These are phyloP conservation scores for Biscogniauxia marginata DNA, from an alignment of 2,329 filamentous ascomycete genomes.

Conservation along the genomic window DNA sequence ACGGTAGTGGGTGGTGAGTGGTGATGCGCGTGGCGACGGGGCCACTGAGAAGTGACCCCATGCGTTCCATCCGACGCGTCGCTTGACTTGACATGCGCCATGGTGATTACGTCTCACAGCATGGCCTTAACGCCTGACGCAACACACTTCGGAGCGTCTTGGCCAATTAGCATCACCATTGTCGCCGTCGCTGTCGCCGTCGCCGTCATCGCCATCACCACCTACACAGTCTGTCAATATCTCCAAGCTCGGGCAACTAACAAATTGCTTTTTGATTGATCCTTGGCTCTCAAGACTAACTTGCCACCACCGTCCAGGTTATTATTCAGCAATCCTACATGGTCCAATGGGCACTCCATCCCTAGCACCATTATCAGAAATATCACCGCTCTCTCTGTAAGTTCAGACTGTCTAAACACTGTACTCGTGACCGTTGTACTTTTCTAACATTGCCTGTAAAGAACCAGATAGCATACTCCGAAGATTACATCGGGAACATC, in stretches of 20 bases:
- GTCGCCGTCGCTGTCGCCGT: not conserved
- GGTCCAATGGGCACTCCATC: slow-evolving; percentile 47
- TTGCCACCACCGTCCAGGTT: slow-evolving; percentile 41
- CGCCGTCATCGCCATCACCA: not conserved
- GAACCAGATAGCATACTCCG: slow-evolving; percentile 52
- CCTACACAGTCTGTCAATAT: not conserved
- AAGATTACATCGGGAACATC: slow-evolving; percentile 56
- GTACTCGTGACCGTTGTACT: slow-evolving; percentile 15
- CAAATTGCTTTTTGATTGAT: not conserved
- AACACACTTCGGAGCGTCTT: no score
- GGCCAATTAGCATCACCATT: slow-evolving; percentile 8
- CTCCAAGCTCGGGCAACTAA: not conserved
- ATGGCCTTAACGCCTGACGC: no score
- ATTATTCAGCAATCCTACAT: slow-evolving; percentile 60
- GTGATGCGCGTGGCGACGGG: not conserved
- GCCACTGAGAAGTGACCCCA: not conserved
- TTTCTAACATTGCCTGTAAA: slow-evolving; percentile 20
- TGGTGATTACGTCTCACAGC: not conserved
- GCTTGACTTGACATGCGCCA: not conserved
- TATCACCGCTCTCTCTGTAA: slow-evolving; percentile 55
- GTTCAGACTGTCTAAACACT: slow-evolving; percentile 25
- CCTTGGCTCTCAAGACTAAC: slow-evolving; percentile 5
- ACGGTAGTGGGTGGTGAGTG: not conserved
- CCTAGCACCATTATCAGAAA: slow-evolving; percentile 56
- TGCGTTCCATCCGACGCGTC: not conserved